Evolutionary conservation across 352 stramenopile species (phyloP).

Genomic region (Phytophthora nicotianae): DNA sequence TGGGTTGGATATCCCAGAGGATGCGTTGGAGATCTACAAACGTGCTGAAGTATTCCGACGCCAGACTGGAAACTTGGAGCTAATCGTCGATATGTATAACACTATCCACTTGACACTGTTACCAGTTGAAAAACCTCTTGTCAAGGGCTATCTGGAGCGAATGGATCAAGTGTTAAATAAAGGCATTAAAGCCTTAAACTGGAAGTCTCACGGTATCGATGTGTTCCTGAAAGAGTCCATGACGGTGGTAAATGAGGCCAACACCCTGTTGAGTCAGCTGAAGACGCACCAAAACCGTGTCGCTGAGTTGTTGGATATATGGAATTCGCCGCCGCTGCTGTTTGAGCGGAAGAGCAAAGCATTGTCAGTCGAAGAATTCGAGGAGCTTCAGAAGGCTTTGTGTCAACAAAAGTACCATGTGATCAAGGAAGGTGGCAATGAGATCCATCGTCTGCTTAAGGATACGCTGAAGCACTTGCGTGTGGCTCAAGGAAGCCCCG

Average conservation of each 20-base stretch:
- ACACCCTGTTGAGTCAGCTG: constrained; percentile 83
- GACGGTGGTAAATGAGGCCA: constrained; percentile 89
- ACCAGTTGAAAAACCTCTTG: constrained; percentile 88
- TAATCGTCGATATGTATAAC: constrained; percentile 95
- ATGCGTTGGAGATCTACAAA: constrained; percentile 92
- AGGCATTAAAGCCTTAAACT: constrained; percentile 92
- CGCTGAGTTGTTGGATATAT: constrained; percentile 76
- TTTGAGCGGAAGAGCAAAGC: constrained; percentile 90
- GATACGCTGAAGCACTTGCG: constrained; percentile 91
- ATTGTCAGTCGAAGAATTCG: constrained; percentile 82
- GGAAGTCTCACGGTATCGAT: constrained; percentile 93
- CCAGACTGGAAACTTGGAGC: constrained; percentile 91
- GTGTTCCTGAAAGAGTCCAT: constrained; percentile 92
- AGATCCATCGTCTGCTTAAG: constrained; percentile 89
- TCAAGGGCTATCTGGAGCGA: constrained; percentile 88
- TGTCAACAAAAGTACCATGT: constrained; percentile 84
- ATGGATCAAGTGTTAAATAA: constrained; percentile 91
- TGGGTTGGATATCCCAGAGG: constrained; percentile 87
- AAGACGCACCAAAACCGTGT: constrained; percentile 89
- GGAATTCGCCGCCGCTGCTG: constrained; percentile 74
- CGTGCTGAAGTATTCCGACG: constrained; percentile 91
- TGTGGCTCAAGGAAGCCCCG: constrained; percentile 88
- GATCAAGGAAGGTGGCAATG: constrained; percentile 90
- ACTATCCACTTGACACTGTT: constrained; percentile 87
- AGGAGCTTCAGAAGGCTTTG: constrained; percentile 75